Evolutionary conservation across 352 stramenopile species (phyloP), one percentile per base, ranked within the genome.

Genomic region (Elongisporangium senticosum): DNA sequence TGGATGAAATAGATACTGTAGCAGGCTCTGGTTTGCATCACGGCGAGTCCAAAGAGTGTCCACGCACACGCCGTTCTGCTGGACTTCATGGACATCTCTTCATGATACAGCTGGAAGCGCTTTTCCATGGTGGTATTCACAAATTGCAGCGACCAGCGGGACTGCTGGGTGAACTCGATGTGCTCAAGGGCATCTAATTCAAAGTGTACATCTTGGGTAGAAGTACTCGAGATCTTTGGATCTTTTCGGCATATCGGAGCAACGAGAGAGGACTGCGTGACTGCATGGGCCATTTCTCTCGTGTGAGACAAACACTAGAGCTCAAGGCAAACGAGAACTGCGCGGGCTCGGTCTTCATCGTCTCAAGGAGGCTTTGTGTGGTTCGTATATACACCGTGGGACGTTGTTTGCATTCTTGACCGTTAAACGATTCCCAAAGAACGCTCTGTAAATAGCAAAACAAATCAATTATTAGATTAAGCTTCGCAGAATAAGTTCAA

Each of bases 61-160:
- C 58, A 55, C 0, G 53, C 52, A 40, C 66, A 79, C 7, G 69
- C 74, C 57, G 68, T 62, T 39, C 62, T 64, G 13, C 73, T 83
- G 33, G 69, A 67, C 13, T 55, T 24, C 3, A 86, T 43, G 13
- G 72, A 77, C 15, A 68, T 62, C 10, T 87, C 77, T 59, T 87
- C 72, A 37, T 89, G 74, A 50, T 85, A 86, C 48, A 72, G 58
- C 60, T 87, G 75, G 61, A 87, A 89, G 21, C 74, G 72, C 53
- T 57, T 53, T 51, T 89, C 77, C 64, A 87, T 74, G 23, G 58
- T 55, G 7, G 61, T 47, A 52, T 75, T 67, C 22, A 63, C 64
- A 49, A 89, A 89, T 11, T 69, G 68, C 19, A 89, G 67, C 17
- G 73, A 79, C 69, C 72, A 80, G 14, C 57, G 55, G 26, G 26